Percentiles rank a stretch among this genome's conserved stretches.
These are phyloP conservation scores for Pestalotiopsis sp. DNA, from an alignment of 2,329 filamentous ascomycete species.

Conservation along the genomic window DNA sequence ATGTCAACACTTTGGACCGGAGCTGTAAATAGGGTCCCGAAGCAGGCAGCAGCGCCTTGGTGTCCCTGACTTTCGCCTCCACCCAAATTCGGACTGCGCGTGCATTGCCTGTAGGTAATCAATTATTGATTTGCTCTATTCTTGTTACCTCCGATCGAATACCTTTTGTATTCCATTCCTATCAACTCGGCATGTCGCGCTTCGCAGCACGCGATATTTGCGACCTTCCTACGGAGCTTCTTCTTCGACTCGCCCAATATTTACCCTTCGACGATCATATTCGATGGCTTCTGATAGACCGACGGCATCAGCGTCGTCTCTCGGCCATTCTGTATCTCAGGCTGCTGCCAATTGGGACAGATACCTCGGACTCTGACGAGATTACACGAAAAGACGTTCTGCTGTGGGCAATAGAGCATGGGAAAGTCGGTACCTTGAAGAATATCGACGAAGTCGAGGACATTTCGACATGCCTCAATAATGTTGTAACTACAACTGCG, in stretches of 20 bases:
- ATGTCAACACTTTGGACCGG: not conserved
- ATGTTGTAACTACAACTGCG: not conserved
- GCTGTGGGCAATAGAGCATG: conserved; percentile 5
- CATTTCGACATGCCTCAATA: not conserved
- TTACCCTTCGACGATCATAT: not conserved
- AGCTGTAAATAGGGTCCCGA: not conserved
- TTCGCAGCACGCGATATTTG: not conserved
- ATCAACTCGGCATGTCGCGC: not conserved
- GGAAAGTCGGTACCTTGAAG: conserved; percentile 4
- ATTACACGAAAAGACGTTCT: conserved; percentile 2
- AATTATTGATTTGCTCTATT: not conserved
- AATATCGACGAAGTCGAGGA: conserved; percentile 1
- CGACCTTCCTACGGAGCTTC: conserved; percentile 6
- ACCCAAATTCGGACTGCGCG: not conserved
- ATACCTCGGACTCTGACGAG: not conserved
- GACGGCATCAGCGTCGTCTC: not conserved
- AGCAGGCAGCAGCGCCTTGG: not conserved
- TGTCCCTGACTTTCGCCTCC: not conserved
- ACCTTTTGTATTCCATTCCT: not conserved
- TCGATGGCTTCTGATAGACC: conserved; percentile 4
- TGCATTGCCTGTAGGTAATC: not conserved
- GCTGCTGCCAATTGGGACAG: conserved; percentile 1
- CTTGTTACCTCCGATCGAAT: not conserved
- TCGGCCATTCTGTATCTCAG: conserved; percentile 5
- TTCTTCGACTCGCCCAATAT: not conserved